These are phyloP conservation scores for Fusarium sp. DNA, from an alignment of 2,329 filamentous ascomycete species.

Conservation along the genomic window DNA sequence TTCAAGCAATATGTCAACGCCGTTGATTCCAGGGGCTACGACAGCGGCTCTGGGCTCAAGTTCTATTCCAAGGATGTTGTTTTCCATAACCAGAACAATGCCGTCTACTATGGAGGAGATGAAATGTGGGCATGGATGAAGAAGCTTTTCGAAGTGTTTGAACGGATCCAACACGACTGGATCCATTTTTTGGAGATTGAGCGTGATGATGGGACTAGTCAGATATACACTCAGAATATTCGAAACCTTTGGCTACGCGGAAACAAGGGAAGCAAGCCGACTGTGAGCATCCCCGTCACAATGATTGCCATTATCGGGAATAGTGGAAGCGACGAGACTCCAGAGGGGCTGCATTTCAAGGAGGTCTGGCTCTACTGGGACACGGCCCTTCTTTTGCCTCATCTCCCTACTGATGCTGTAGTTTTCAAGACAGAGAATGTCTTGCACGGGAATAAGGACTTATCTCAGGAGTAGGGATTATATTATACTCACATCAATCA, in stretches of 20 bases:
- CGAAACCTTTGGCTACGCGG: background rate
- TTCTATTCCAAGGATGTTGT: background rate
- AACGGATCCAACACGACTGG: background rate
- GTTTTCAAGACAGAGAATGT: background rate
- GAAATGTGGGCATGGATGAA: background rate
- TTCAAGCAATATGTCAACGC: background rate
- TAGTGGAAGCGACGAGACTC: background rate
- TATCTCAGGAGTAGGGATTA: accelerated
- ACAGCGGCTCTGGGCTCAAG: background rate
- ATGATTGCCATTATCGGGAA: background rate
- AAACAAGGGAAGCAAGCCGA: background rate
- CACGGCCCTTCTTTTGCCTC: background rate
- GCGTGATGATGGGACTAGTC: background rate
- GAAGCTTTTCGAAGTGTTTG: background rate
- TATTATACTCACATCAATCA: no score
- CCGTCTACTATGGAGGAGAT: background rate
- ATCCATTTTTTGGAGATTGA: background rate
- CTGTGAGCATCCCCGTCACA: background rate
- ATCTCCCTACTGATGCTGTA: background rate
- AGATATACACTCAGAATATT: background rate
- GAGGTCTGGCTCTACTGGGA: background rate
- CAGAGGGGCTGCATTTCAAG: background rate
- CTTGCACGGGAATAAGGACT: background rate
- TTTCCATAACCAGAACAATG: background rate
- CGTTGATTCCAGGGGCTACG: background rate